Conservation (phyloP, 108 stramenopile species). For the Pseudonitzschia multiseries region DNA sequence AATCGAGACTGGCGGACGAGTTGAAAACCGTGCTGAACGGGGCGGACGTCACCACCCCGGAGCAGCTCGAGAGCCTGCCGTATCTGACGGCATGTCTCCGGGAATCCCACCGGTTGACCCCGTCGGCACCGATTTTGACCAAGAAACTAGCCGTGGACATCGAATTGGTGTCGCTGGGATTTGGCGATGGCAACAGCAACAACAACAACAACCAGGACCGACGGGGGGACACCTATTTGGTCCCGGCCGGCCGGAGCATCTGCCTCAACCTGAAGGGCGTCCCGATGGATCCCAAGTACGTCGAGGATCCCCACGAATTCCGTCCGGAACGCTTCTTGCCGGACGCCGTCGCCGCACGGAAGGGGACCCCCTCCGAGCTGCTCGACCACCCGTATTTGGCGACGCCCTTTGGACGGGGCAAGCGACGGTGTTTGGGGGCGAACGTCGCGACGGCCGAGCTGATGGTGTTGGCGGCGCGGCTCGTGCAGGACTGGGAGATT, state of each 20-base stretch:
- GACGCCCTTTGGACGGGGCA: conserved; percentile 42
- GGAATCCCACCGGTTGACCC: conserved; percentile 14
- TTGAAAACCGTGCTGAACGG: neutral
- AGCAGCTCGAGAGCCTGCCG: neutral
- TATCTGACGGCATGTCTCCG: conserved; percentile 4
- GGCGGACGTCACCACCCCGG: conserved; percentile 3
- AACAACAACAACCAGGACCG: neutral
- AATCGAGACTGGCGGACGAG: neutral
- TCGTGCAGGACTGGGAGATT: conserved; percentile 14
- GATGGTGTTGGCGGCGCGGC: neutral
- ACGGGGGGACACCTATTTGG: neutral
- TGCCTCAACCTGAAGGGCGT: conserved; percentile 1
- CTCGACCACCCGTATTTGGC: conserved; percentile 38
- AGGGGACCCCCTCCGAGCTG: conserved; percentile 36
- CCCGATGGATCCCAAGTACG: conserved; percentile 23
- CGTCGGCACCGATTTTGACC: neutral
- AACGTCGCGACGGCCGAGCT: conserved; percentile 8
- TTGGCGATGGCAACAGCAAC: too few relatives aligned
- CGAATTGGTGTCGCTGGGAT: neutral
- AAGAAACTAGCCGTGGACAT: conserved; percentile 9
- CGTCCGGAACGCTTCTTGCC: conserved; percentile 36
- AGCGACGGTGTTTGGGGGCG: conserved; percentile 4
- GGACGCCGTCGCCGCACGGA: conserved; percentile 27
- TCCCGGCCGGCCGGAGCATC: neutral
- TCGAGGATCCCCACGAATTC: conserved; percentile 35